Base-by-base conservation (phyloP, 2,329 filamentous ascomycete species). In the Chaetoscypha palmicola region DNA sequence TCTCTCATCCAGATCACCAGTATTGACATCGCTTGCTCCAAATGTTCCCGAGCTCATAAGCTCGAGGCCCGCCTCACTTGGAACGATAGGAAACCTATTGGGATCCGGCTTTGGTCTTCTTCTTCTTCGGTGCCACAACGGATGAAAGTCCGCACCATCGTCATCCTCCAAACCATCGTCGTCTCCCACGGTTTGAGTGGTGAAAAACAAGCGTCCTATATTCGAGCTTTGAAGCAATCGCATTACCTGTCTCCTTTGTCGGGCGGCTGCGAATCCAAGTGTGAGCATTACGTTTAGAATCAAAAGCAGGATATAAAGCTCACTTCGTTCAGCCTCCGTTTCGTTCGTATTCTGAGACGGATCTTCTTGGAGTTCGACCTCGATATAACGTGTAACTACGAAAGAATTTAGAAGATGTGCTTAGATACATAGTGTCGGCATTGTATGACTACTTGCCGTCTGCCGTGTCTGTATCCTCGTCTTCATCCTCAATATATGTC, bases 41-140 rank as follows among this genome's bases (percentile, higher is more conserved):
- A 96, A 97, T 2, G 70, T 71, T 1, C 91, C 91, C 22, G 81
- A 83, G 30, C 78, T 72, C 89, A 97, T 95, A 49, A 97, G 68
- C 54, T 83, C 77, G 38, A 66, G 71, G 5, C 92, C 91, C 49
- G 79, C 73, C 9, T 85, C 79, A 57, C 83, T 95, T 0, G 91
- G 91, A 0, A 95, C 79, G 55, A 85, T 85, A n/a, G 90, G 87
- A 47, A 90, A 90, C 34, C 77, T 68, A 49, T 79, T 64, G 2
- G 72, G 72, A 46, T 79, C 73, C n/a, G 64, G 68, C 7, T 56
- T 57, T 1, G 51, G 52, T 9, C 60, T 59, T 16, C 65, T 61
- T 41, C 73, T 69, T 36, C 73, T 66, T 24, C 70, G 62, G 31
- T 71, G 65, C 54, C 70, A 68, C 38, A 70, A 64, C 38, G 66